Evolutionary conservation across 768 basidiomycete species (phyloP).

Genomic region (Pleurotus tuoliensis): DNA sequence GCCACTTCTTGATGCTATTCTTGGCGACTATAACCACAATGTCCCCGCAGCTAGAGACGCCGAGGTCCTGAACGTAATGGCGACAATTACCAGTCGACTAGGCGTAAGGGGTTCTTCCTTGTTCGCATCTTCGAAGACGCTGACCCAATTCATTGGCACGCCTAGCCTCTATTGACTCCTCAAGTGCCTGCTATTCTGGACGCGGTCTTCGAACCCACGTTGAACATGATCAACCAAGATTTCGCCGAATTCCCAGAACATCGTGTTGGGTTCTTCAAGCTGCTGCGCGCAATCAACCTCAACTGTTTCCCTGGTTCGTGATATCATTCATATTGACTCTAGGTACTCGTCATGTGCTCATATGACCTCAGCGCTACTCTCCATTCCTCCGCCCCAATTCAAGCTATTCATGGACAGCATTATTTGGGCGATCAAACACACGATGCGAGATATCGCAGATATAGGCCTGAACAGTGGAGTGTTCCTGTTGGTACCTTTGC

Average conservation of each 20-base stretch:
- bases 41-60: conserved; percentile 92
- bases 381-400: conserved; percentile 86
- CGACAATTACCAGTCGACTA: conserved; percentile 84
- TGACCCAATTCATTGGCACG: not conserved
- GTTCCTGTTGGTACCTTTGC: conserved; percentile 11
- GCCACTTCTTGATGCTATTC: conserved; percentile 90
- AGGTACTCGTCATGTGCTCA: not conserved
- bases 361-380: conserved; percentile 61
- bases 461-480: conserved; percentile 73
- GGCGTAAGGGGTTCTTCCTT: conserved; percentile 63
- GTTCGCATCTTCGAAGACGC: not conserved
- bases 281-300: conserved; percentile 87
- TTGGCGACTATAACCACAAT: conserved; percentile 96
- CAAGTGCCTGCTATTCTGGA: conserved; percentile 95
- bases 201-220: conserved; percentile 94
- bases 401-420: conserved; percentile 98
- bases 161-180: conserved; percentile 77
- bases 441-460: conserved; percentile 97
- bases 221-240: conserved; percentile 99
- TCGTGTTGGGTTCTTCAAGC: conserved; percentile 94
- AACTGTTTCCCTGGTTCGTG: conserved; percentile 90
- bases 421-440: conserved; percentile 99
- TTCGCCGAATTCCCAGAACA: conserved; percentile 98
- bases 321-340: not conserved
- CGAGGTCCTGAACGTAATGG: conserved; percentile 96